phyloP scores from a whole-genome alignment of 108 stramenopile genomes.

The Bacterosira constricta region DNA sequence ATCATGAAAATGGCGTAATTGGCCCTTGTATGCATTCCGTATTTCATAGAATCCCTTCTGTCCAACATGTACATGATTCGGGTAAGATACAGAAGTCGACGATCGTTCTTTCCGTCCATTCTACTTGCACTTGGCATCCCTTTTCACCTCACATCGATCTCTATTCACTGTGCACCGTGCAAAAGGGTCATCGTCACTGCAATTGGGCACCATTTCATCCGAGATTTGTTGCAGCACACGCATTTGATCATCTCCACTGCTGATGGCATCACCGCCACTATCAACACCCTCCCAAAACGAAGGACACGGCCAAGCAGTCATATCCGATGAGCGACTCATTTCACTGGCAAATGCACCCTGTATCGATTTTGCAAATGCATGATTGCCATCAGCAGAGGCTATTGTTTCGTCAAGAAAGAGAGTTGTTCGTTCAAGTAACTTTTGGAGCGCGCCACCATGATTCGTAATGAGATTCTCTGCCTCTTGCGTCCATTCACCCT shows the following conservation, averaged over 20 bases:
- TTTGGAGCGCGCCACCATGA: background rate
- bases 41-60: no score
- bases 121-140: slow-evolving; percentile 60
- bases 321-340: slow-evolving; percentile 55
- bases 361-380: slow-evolving; percentile 23
- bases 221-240: slow-evolving; percentile 28
- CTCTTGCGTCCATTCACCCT: background rate
- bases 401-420: slow-evolving; percentile 15
- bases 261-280: background rate
- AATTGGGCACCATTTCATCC: slow-evolving; percentile 64
- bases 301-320: slow-evolving; percentile 78
- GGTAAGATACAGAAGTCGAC: background rate
- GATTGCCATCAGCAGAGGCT: background rate
- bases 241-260: slow-evolving; percentile 12
- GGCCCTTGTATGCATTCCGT: no score
- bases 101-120: background rate
- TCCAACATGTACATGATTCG: no score
- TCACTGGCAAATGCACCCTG: slow-evolving; percentile 62
- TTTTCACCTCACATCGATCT: slow-evolving; percentile 74
- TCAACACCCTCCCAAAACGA: slow-evolving; percentile 77
- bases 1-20: no score
- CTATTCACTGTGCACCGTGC: slow-evolving; percentile 66
- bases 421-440: background rate
- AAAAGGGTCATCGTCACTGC: slow-evolving; percentile 56
- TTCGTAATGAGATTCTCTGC: background rate